Evolutionary conservation across 2,329 filamentous ascomycete genomes (phyloP).

Genomic region (Acrocalymma vagum): DNA sequence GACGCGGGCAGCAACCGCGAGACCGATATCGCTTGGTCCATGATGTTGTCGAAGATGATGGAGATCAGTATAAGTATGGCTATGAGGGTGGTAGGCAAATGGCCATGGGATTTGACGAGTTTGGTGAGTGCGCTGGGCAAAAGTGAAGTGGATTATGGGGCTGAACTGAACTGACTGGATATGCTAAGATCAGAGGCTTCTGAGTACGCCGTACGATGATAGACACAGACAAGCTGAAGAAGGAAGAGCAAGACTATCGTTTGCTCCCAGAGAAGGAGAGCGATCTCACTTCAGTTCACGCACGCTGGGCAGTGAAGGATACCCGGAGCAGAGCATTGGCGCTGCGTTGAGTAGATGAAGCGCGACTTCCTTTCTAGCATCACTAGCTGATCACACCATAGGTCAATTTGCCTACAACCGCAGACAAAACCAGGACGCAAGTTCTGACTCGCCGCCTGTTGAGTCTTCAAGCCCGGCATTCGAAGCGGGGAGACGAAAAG

Average conservation of each 20-base stretch:
- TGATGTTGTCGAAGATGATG: constrained; percentile 36
- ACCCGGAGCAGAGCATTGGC: constrained; percentile 5
- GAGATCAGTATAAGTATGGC: constrained; percentile 17
- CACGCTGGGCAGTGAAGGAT: constrained; percentile 3
- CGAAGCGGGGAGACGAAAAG: constrained; percentile 40
- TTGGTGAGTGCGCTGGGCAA: constrained; percentile 60
- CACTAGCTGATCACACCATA: constrained; percentile 10
- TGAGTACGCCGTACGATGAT: constrained; percentile 40
- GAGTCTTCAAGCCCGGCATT: constrained; percentile 52
- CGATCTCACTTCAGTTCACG: constrained; percentile 17
- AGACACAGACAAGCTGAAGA: constrained; percentile 44
- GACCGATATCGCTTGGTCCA: constrained; percentile 35
- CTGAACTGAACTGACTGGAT: constrained; percentile 5
- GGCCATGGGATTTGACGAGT: constrained; percentile 53
- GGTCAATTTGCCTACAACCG: constrained; percentile 34
- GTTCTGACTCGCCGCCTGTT: constrained; percentile 37
- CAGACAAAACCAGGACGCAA: constrained; percentile 25
- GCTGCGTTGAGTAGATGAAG: constrained; percentile 17
- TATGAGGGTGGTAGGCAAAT: constrained; percentile 3
- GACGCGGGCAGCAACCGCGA: too few relatives aligned
- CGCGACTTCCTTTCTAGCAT: too few relatives aligned
- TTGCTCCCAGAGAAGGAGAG: constrained; percentile 41
- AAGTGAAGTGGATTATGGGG: too few relatives aligned
- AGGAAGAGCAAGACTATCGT: constrained; percentile 47
- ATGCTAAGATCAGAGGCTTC: constrained; percentile 43